phyloP scores from a whole-genome alignment of 257 asterid species.

The Plantago ovata region DNA sequence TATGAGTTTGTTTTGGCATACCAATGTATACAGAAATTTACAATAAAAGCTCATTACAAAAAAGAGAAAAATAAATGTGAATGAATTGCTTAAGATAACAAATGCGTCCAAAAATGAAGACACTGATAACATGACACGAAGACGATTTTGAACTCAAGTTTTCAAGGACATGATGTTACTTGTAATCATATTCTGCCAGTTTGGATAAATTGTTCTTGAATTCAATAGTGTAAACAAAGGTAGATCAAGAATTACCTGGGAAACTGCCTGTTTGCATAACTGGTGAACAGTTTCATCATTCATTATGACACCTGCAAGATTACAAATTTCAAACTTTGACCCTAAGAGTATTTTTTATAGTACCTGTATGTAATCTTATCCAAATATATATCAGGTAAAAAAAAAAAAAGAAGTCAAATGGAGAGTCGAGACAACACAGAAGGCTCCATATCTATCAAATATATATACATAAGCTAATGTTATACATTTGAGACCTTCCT shows the following conservation, averaged over 20 bases:
- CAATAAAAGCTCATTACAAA: too few relatives aligned
- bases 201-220: background rate
- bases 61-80: background rate
- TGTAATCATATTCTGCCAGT: background rate
- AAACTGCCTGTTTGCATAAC: conserved; percentile 89
- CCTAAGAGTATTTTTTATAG: conserved; percentile 2
- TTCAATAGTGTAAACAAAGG: background rate
- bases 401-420: too few relatives aligned
- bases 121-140: background rate
- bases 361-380: background rate
- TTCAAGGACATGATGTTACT: background rate
- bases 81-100: background rate
- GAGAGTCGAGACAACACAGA: too few relatives aligned
- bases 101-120: background rate
- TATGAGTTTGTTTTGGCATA: background rate
- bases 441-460: too few relatives aligned
- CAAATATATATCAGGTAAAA: too few relatives aligned
- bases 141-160: background rate
- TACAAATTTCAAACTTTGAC: conserved; percentile 19
- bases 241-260: conserved; percentile 60
- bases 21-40: background rate
- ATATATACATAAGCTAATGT: too few relatives aligned
- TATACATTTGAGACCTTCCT: too few relatives aligned
- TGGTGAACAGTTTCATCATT: conserved; percentile 97
- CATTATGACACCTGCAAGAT: conserved; percentile 84